These are phyloP conservation scores for Saccharomycopsis capsularis DNA, from an alignment of 805 yeast species.

Conservation along the genomic window DNA sequence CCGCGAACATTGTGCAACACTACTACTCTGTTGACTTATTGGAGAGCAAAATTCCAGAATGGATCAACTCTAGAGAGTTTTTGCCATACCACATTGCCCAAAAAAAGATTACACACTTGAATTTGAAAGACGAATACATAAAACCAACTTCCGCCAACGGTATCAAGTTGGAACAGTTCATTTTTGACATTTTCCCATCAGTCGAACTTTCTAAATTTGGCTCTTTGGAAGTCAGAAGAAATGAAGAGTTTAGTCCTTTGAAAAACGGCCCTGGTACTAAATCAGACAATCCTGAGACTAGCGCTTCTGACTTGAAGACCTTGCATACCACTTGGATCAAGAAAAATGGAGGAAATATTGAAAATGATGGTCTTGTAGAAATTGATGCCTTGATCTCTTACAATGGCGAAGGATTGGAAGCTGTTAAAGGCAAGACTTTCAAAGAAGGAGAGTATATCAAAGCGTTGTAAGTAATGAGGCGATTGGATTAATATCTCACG, in stretches of 20 bases:
- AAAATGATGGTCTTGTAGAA: constrained; percentile 51
- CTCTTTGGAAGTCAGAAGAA: constrained; percentile 82
- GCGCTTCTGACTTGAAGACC: constrained; percentile 54
- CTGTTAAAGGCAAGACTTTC: constrained; percentile 42
- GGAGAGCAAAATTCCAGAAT: constrained; percentile 47
- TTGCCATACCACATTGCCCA: constrained; percentile 94
- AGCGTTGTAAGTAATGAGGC: constrained; percentile 1
- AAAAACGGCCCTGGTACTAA: constrained; percentile 83
- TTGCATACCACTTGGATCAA: constrained; percentile 71
- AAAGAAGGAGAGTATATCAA: constrained; percentile 13
- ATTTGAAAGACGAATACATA: constrained; percentile 37
- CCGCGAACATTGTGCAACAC: constrained; percentile 96
- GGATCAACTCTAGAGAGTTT: constrained; percentile 58
- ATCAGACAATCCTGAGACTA: constrained; percentile 80
- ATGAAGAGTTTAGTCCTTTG: constrained; percentile 85
- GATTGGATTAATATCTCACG: no score
- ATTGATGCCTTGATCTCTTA: constrained; percentile 73
- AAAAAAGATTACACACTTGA: constrained; percentile 71
- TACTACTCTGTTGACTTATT: constrained; percentile 82
- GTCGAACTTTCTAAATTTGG: constrained; percentile 71
- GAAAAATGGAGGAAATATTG: constrained; percentile 59
- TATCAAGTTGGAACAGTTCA: constrained; percentile 91
- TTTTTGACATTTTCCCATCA: constrained; percentile 88
- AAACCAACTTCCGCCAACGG: constrained; percentile 83
- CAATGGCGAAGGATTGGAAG: constrained; percentile 61